These are phyloP conservation scores for Aspergillus chevalieri DNA, from an alignment of 2,329 filamentous ascomycete species.

Conservation along the genomic window DNA sequence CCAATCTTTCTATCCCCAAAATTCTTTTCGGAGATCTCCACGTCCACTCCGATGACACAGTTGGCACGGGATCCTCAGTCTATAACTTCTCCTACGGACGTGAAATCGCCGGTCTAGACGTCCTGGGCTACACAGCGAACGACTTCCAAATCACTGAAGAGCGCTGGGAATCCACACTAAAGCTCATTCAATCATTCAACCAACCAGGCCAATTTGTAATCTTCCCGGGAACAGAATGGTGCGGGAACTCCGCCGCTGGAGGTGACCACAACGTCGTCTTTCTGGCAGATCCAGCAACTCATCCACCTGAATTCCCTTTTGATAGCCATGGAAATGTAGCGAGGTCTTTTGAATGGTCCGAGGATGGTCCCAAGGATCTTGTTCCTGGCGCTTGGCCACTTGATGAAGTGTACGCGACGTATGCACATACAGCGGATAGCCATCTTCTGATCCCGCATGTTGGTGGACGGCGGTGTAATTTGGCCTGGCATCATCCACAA, in stretches of 20 bases:
- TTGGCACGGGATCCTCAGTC: constrained; percentile 5
- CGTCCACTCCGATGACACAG: constrained; percentile 10
- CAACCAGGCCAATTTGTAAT: constrained; percentile 7
- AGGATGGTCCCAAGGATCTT: no score
- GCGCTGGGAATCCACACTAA: constrained; percentile 6
- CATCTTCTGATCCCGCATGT: no score
- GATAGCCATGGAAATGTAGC: no score
- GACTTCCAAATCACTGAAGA: constrained; percentile 11
- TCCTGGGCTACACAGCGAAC: constrained; percentile 11
- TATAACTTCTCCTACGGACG: constrained; percentile 12
- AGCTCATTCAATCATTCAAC: constrained; percentile 6
- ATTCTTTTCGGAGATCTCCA: constrained; percentile 6
- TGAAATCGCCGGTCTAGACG: constrained; percentile 7
- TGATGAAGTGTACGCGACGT: no score
- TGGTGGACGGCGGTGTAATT: no score
- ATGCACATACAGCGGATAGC: no score
- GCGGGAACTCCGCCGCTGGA: constrained; percentile 9
- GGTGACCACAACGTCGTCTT: constrained; percentile 11
- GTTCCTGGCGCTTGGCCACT: no score
- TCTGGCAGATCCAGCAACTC: constrained; percentile 2
- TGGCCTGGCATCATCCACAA: constrained; percentile 8
- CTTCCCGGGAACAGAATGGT: constrained; percentile 10
- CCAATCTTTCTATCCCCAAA: constrained; percentile 2
- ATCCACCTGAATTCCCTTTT: constrained; percentile 7
- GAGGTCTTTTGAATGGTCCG: no score